Conservation (phyloP, 345 rosid genomes). For the Noccaea bulbosa region DNA sequence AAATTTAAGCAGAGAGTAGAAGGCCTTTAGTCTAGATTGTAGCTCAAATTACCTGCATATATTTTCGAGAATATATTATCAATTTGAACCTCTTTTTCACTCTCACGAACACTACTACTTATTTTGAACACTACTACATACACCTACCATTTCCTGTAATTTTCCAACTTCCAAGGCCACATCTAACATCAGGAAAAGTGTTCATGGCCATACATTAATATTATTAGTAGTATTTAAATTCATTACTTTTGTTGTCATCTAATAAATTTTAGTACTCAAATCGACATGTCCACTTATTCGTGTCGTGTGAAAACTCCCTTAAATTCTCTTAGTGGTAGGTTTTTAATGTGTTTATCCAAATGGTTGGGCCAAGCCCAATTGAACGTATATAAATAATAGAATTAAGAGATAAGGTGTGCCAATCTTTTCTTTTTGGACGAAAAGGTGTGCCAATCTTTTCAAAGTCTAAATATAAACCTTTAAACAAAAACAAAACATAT, state of each 20-base stretch:
- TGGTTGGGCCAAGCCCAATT: background rate
- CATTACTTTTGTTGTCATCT: background rate
- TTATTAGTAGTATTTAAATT: background rate
- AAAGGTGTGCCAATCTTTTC: background rate
- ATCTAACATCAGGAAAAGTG: constrained; percentile 11
- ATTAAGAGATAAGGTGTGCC: constrained; percentile 7
- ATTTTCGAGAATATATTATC: too few relatives aligned
- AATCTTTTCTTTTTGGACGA: too few relatives aligned
- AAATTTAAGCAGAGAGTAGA: background rate
- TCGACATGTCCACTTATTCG: background rate
- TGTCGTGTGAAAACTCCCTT: background rate
- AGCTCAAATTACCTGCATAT: too few relatives aligned
- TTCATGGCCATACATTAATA: background rate
- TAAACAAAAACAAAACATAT: background rate
- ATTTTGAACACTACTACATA: too few relatives aligned
- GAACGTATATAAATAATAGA: background rate
- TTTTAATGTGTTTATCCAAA: background rate
- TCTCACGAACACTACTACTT: too few relatives aligned
- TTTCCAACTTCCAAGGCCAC: constrained; percentile 29
- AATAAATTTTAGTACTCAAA: background rate
- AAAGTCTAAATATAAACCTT: background rate
- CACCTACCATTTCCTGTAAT: constrained; percentile 3
- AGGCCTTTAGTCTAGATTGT: too few relatives aligned
- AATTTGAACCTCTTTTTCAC: too few relatives aligned
- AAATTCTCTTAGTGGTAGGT: constrained; percentile 5